Evolutionary conservation across 1,284 basidiomycete genomes (phyloP), one percentile per base, ranked within the genome.

Genomic region (Ganoderma sinense): DNA sequence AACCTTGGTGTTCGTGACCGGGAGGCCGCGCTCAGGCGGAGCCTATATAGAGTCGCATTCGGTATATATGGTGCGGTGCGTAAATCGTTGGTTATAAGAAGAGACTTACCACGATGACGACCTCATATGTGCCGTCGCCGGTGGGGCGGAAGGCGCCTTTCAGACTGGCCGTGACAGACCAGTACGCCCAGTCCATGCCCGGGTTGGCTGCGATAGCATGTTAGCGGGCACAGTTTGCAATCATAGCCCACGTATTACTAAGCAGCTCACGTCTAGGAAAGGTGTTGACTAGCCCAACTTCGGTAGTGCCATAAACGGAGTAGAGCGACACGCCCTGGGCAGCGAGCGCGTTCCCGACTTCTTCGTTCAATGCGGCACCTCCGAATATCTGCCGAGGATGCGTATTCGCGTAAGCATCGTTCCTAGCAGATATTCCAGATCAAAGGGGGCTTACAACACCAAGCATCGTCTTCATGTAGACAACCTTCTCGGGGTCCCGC

Each of bases 1-100:
- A 1, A 77, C 64, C 31, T 68, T 69, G 0, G 74, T 76, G 66
- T 83, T 82, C 36, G 74, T 48, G 4, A 78, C 74, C 18, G 71
- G 70, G 2, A 76, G 71, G 1, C 75, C 73, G 48, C 71, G 53
- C 29, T 69, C 62, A 2, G 55, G 45, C 4, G 20, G 59, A 4
- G 73, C 70, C 70, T 71, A 16, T 33, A 39, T 2, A 2, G 4
- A 58, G 8, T n/a, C 26, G 4, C 23, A 29, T 3, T 40, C 45
- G 56, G 40, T 23, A 55, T 58, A 16, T 14, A 53, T 20, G 18
- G 1, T 20, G 23, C 14, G 48, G 23, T n/a, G 23, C 16, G 29
- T 13, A 26, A 43, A 14, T 1, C 7, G 10, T 10, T 0, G 48
- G 20, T 14, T 4, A 10, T 8, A n/a, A 48, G 7, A 31, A n/a